A percentile compares a stretch with the other conserved stretches of the same genome.
Conservation (phyloP, 345 rosid species). For the Pseudoturritis turrita region DNA sequence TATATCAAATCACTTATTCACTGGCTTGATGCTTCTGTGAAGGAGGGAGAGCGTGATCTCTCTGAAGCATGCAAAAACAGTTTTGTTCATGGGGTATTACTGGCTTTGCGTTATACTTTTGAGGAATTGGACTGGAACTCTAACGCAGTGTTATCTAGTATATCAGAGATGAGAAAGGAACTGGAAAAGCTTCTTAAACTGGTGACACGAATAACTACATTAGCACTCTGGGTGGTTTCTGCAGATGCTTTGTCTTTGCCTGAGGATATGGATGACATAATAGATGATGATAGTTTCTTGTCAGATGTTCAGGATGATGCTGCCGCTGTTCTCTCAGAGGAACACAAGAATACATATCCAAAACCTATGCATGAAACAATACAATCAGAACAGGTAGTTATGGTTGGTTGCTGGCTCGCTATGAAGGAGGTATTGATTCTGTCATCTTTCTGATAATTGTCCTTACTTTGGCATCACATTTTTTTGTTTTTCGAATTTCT, state of each 20-base stretch:
- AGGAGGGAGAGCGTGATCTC: slow-evolving; percentile 79
- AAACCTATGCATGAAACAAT: slow-evolving; percentile 38
- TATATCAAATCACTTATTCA: slow-evolving; percentile 66
- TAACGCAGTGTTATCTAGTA: slow-evolving; percentile 48
- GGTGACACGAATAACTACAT: slow-evolving; percentile 72
- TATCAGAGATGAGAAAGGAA: slow-evolving; percentile 62
- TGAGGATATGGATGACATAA: slow-evolving; percentile 80
- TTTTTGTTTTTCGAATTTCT: slow-evolving; percentile 15
- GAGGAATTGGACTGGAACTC: slow-evolving; percentile 96
- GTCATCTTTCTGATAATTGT: neutral
- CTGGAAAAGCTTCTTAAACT: slow-evolving; percentile 71
- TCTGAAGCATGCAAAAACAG: slow-evolving; percentile 80
- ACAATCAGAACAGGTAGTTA: slow-evolving; percentile 71
- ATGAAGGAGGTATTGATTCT: slow-evolving; percentile 83
- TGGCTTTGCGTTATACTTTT: slow-evolving; percentile 82
- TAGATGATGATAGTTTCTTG: slow-evolving; percentile 53
- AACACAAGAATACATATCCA: slow-evolving; percentile 38
- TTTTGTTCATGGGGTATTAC: slow-evolving; percentile 92
- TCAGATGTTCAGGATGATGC: slow-evolving; percentile 43
- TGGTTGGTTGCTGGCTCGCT: slow-evolving; percentile 99
- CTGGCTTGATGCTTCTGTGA: slow-evolving; percentile 70
- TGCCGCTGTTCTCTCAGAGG: slow-evolving; percentile 33
- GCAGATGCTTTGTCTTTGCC: slow-evolving; percentile 91
- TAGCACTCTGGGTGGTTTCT: slow-evolving; percentile 97
- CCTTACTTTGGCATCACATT: slow-evolving; percentile 2